Evolutionary conservation across 768 basidiomycete genomes (phyloP), one percentile per base, ranked within the genome.

Genomic region (Chiua virens): DNA sequence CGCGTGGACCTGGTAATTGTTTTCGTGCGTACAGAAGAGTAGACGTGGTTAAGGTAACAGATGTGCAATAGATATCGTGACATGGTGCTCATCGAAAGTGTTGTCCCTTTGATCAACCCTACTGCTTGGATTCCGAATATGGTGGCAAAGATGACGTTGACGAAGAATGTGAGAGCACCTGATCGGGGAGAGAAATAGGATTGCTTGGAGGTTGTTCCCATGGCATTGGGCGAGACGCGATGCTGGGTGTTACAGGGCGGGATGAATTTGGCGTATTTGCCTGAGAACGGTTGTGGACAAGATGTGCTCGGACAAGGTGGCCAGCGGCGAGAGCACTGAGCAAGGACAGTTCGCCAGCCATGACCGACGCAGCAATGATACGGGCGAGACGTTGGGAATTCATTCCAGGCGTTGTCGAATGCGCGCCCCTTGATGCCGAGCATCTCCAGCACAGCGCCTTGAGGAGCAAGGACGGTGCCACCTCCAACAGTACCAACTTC

Each of bases 401-500:
- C 64, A 83, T 79, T 1, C 97, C 97, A 0, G 97, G 96, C 10
- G 81, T 73, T 11, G 87, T 87, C 0, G 84, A 78, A 71, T 98
- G 90, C 0, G 97, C 89, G 47, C 97, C 97, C n/a, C 52, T 80
- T 85, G 65, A 98, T 74, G 32, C 95, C 96, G 45, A 99, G 86
- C 87, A 98, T 85, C 42, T 96, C 91, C 53, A 98, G 83, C 45
- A 98, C 86, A 9, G 90, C 83, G 41, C 83, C 80, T 68, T 99
- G 97, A 0, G 97, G 96, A 8, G 78, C 82, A 43, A 99, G 86
- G 32, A 96, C 81, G 2, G 96, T 98, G 30, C 97, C 97, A 35
- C 97, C 97, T 34, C 96, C 97, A 47, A 99, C 86, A 37, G 97
- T 98, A 36, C 97, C 97, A 23, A 98, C 96, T 73, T 99, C 97